Conservation (phyloP, 1,139 yeast species). For the Blastobotrys capitulatus region DNA sequence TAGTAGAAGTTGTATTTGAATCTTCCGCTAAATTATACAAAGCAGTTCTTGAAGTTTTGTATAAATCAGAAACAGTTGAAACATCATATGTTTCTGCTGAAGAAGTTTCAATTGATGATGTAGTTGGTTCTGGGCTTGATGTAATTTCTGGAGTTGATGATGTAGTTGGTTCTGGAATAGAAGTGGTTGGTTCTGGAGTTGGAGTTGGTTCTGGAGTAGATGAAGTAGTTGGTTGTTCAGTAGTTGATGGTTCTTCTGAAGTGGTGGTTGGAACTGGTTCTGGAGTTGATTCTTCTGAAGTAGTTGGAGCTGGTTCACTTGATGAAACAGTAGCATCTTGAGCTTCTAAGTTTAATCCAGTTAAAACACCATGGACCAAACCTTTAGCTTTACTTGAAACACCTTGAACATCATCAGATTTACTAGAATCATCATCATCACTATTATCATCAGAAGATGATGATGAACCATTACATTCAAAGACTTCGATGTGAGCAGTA, state of each 20-base stretch:
- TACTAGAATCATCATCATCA: neutral
- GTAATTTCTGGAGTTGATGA: constrained; percentile 11
- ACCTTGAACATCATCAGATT: neutral
- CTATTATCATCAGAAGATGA: constrained; percentile 5
- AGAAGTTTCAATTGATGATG: constrained; percentile 4
- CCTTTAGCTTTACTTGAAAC: neutral
- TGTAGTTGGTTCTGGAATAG: constrained; percentile 13
- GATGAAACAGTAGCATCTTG: neutral
- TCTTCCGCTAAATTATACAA: constrained; percentile 23
- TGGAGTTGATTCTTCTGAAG: constrained; percentile 7
- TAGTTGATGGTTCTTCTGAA: neutral
- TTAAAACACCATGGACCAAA: neutral
- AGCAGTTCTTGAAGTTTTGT: constrained; percentile 23
- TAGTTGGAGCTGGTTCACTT: neutral
- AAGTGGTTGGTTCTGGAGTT: constrained; percentile 7
- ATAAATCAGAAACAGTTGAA: constrained; percentile 18
- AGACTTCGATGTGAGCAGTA: constrained; percentile 68
- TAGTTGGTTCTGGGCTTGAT: constrained; percentile 3
- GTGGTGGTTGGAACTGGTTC: constrained; percentile 5
- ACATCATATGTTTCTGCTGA: constrained; percentile 14
- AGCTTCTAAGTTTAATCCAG: constrained; percentile 1
- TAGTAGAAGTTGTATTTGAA: constrained; percentile 7
- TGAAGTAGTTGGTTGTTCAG: neutral
- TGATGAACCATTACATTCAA: constrained; percentile 33
- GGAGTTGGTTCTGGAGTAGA: constrained; percentile 14